Evolutionary conservation across 2,329 filamentous ascomycete genomes (phyloP).

Genomic region (Verticillium nubilum): DNA sequence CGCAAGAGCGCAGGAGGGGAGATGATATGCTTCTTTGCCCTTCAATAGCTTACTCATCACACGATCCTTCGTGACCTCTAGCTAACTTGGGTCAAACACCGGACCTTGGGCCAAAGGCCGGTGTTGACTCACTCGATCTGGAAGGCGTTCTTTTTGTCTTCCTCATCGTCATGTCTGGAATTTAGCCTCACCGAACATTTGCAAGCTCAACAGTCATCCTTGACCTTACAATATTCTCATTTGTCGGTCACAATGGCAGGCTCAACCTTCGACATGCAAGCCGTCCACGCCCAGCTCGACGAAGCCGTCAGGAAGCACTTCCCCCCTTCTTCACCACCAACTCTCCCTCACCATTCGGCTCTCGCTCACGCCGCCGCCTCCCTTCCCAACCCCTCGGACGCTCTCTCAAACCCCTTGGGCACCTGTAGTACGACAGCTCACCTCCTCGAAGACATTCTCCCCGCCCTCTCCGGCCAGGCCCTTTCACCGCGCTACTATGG

Average conservation of each 20-base stretch:
- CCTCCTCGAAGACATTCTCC: conserved; percentile 40
- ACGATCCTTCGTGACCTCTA: not conserved
- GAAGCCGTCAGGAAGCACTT: conserved; percentile 3
- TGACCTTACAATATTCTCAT: not conserved
- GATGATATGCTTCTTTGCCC: too few relatives aligned
- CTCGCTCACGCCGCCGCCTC: conserved; percentile 32
- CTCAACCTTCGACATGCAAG: not conserved
- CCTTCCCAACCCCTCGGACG: conserved; percentile 27
- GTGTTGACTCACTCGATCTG: not conserved
- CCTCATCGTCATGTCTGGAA: not conserved
- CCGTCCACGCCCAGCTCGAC: conserved; percentile 8
- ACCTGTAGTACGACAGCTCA: conserved; percentile 31
- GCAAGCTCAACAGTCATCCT: not conserved
- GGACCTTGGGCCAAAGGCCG: not conserved
- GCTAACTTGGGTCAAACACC: not conserved
- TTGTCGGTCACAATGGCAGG: not conserved
- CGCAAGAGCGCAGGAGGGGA: too few relatives aligned
- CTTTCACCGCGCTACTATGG: conserved; percentile 73
- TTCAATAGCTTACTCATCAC: not conserved
- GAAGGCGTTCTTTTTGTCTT: not conserved
- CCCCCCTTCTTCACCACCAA: conserved; percentile 18
- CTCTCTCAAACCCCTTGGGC: conserved; percentile 25
- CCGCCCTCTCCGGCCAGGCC: conserved; percentile 58
- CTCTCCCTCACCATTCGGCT: conserved; percentile 30
- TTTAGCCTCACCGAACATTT: too few relatives aligned